Evolutionary conservation across 1,139 yeast species (phyloP).

Genomic region (Saccharomyces hybrid): DNA sequence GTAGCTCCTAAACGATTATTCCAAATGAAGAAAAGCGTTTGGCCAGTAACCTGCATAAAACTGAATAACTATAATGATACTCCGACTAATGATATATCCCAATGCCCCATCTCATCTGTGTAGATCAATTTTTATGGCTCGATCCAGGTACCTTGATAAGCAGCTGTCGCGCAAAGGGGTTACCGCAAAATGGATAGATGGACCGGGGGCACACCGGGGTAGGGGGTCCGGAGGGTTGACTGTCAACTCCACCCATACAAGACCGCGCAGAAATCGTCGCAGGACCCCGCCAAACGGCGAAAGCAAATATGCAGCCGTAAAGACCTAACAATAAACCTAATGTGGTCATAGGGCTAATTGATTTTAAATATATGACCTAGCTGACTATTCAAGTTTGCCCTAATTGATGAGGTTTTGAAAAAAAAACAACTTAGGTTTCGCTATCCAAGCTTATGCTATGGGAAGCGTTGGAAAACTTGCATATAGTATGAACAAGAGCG

Average conservation of each 20-base stretch:
- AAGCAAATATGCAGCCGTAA: not conserved
- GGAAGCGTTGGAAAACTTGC: not conserved
- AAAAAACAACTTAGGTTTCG: not conserved
- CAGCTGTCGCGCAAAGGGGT: not conserved
- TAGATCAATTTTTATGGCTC: not conserved
- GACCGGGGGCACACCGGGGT: not conserved
- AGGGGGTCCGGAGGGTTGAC: not conserved
- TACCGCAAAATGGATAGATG: not conserved
- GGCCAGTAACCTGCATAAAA: not conserved
- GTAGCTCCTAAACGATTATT: not conserved
- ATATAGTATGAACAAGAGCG: not conserved
- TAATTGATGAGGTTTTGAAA: not conserved
- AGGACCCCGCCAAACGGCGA: not conserved
- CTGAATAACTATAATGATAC: not conserved
- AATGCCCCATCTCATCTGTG: not conserved
- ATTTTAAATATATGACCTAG: not conserved
- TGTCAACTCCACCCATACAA: not conserved
- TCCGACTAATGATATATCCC: not conserved
- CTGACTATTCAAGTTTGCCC: not conserved
- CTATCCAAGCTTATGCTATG: not conserved
- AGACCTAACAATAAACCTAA: not conserved
- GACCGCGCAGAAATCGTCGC: not conserved
- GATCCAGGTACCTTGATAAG: not conserved
- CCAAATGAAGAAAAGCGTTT: not conserved
- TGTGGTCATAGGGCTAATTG: not conserved